Evolutionary conservation across 169 alveolate genomes (phyloP).

Genomic region (Eimeria falciformis): DNA sequence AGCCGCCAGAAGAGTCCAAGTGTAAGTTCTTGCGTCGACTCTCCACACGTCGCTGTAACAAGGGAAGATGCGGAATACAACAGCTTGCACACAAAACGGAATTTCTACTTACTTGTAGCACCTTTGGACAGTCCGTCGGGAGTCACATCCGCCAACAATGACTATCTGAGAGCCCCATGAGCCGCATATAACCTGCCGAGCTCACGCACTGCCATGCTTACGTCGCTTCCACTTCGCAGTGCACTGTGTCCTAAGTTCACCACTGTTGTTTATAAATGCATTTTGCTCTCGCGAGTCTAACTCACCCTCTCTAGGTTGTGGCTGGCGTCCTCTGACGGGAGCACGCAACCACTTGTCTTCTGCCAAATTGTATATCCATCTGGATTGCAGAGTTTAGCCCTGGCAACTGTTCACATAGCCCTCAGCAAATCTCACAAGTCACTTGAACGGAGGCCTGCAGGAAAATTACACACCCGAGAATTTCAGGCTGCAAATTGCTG

Average conservation of each 20-base stretch:
- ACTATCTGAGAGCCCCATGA: not conserved
- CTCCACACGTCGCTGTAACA: slow-evolving; percentile 68
- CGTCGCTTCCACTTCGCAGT: slow-evolving; percentile 65
- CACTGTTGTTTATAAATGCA: not conserved
- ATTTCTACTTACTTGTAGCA: slow-evolving; percentile 64
- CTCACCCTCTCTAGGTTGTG: slow-evolving; percentile 60
- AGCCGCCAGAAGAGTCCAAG: slow-evolving; percentile 71
- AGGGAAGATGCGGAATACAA: not conserved
- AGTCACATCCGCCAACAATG: slow-evolving; percentile 73
- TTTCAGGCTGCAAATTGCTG: not conserved
- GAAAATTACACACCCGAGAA: not conserved
- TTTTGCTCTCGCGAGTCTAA: too few relatives aligned
- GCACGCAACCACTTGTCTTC: slow-evolving; percentile 68
- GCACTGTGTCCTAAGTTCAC: slow-evolving; percentile 64
- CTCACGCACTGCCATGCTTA: not conserved
- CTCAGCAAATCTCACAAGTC: slow-evolving; percentile 26
- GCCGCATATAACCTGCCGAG: not conserved
- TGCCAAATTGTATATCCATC: slow-evolving; percentile 66
- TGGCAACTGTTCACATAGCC: not conserved
- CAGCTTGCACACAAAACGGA: not conserved
- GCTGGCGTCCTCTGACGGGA: slow-evolving; percentile 65
- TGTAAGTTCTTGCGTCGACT: slow-evolving; percentile 31
- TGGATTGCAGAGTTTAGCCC: not conserved
- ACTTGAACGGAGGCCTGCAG: slow-evolving; percentile 35
- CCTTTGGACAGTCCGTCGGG: slow-evolving; percentile 66